These are phyloP conservation scores for Lodderomyces theae DNA, from an alignment of 1,139 yeast genomes.

Conservation along the genomic window DNA sequence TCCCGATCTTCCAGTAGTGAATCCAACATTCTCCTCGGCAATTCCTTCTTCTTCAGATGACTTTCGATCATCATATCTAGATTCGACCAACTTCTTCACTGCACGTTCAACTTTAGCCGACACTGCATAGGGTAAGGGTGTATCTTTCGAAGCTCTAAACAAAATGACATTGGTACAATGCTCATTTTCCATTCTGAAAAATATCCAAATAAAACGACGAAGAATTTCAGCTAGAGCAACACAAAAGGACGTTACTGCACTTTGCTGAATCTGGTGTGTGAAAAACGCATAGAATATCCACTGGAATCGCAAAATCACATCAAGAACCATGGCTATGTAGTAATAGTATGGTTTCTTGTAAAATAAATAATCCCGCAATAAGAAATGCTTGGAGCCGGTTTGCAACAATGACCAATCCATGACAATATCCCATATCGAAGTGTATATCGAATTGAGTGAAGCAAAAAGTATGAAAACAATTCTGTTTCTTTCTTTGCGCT, in stretches of 20 bases:
- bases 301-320: conserved; percentile 75
- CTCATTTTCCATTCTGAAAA: conserved; percentile 93
- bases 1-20: conserved; percentile 12
- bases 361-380: conserved; percentile 71
- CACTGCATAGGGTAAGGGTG: conserved; percentile 76
- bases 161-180: conserved; percentile 85
- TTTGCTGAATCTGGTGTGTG: conserved; percentile 75
- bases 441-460: conserved; percentile 62
- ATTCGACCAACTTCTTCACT: conserved; percentile 37
- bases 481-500: conserved; percentile 41
- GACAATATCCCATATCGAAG: conserved; percentile 81
- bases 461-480: conserved; percentile 74
- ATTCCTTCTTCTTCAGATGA: conserved; percentile 7
- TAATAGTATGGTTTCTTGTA: conserved; percentile 58
- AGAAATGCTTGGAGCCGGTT: conserved; percentile 51
- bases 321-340: conserved; percentile 69
- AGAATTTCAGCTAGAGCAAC: conserved; percentile 79
- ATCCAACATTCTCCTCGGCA: conserved; percentile 7
- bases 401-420: conserved; percentile 96
- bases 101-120: conserved; percentile 37
- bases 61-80: conserved; percentile 23
- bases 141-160: conserved; percentile 82
- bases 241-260: conserved; percentile 83
- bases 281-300: conserved; percentile 86
- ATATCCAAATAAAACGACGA: conserved; percentile 83